Evolutionary conservation across 2,329 filamentous ascomycete genomes (phyloP).

Genomic region (Elsinoe necatrix): DNA sequence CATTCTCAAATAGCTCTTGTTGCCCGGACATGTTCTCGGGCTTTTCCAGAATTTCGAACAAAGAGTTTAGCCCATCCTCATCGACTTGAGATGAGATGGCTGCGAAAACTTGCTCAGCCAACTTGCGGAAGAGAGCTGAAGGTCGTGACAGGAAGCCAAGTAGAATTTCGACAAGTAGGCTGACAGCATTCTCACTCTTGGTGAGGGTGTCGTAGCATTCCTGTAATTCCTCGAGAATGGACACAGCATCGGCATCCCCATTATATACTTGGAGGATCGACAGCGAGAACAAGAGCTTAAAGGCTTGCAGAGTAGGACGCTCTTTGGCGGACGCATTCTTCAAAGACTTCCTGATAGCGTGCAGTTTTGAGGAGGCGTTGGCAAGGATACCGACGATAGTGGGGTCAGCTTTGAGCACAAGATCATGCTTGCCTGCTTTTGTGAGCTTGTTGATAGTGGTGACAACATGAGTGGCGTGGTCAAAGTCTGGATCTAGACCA

Average conservation of each 20-base stretch:
- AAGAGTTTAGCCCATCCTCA: conserved; percentile 58
- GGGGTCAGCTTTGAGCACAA: background rate
- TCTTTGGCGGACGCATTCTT: conserved; percentile 23
- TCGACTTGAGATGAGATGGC: conserved; percentile 71
- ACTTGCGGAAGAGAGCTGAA: conserved; percentile 74
- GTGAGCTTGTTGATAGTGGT: background rate
- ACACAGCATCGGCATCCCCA: conserved; percentile 75
- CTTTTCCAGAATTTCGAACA: conserved; percentile 62
- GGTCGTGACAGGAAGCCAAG: conserved; percentile 82
- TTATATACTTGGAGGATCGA: conserved; percentile 85
- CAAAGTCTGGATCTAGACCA: conserved; percentile 5
- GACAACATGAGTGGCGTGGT: conserved; percentile 3
- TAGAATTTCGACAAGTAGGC: conserved; percentile 76
- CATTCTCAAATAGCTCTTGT: conserved; percentile 71
- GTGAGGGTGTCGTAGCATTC: conserved; percentile 58
- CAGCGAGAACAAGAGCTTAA: conserved; percentile 74
- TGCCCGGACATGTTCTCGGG: conserved; percentile 78
- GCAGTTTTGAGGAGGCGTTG: background rate
- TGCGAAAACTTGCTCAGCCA: conserved; percentile 80
- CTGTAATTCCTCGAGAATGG: conserved; percentile 72
- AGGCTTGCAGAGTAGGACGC: conserved; percentile 47
- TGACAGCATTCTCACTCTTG: conserved; percentile 44
- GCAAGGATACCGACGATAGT: background rate
- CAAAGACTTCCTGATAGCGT: conserved; percentile 23
- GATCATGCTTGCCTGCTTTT: background rate